These are phyloP conservation scores for Powellomyces hirtus DNA, from an alignment of 192 early-diverging fungal genomes.

Conservation along the genomic window DNA sequence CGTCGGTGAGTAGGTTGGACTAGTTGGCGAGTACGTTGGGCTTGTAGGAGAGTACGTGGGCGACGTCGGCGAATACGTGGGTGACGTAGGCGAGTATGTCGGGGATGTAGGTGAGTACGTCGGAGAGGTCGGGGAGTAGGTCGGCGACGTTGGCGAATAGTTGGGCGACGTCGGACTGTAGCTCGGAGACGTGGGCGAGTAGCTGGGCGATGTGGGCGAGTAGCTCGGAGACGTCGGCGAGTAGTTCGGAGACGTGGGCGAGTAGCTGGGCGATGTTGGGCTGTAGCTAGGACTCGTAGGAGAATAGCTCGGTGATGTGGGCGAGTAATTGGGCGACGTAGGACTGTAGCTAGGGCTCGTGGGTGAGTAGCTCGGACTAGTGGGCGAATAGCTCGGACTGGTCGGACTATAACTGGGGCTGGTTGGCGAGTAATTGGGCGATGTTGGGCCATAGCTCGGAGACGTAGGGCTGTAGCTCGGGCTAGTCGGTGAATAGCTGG, in stretches of 20 bases:
- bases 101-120: conserved; percentile 64
- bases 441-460: conserved; percentile 64
- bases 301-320: conserved; percentile 73
- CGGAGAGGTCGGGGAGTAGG: conserved; percentile 75
- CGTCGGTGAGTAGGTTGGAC: conserved; percentile 71
- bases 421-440: conserved; percentile 76
- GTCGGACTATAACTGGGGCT: conserved; percentile 75
- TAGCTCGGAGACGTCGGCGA: conserved; percentile 72
- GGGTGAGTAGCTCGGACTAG: conserved; percentile 56
- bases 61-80: conserved; percentile 73
- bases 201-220: conserved; percentile 68
- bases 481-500: conserved; percentile 70
- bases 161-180: conserved; percentile 77
- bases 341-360: conserved; percentile 56
- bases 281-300: conserved; percentile 51
- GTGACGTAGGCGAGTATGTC: conserved; percentile 63
- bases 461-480: conserved; percentile 59
- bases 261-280: conserved; percentile 76
- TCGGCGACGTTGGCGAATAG: conserved; percentile 68
- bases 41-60: conserved; percentile 73
- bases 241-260: conserved; percentile 71
- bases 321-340: conserved; percentile 71
- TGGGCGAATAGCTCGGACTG: conserved; percentile 58
- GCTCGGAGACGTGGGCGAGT: conserved; percentile 71
- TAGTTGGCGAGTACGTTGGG: conserved; percentile 70